phyloP scores from a whole-genome alignment of 768 basidiomycete genomes.

The Mrakia frigida region DNA sequence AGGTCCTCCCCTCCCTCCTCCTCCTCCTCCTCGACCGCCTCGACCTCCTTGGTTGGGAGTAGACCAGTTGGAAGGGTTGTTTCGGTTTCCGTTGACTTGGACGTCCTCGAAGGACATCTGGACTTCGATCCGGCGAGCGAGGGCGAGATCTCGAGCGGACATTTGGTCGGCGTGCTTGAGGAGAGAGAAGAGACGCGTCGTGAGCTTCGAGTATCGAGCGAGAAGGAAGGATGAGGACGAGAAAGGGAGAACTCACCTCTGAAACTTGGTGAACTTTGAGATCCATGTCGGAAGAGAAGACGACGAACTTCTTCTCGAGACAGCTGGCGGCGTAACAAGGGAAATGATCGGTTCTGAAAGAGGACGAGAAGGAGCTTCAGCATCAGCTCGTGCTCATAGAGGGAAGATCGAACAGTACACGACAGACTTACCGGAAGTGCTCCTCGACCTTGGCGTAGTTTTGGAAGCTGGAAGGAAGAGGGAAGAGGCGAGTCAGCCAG shows the following conservation, averaged over 20 bases:
- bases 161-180: constrained; percentile 43
- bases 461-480: constrained; percentile 55
- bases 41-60: neutral
- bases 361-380: neutral
- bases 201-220: neutral
- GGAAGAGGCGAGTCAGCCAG: constrained; percentile 12
- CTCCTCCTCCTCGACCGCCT: neutral
- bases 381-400: too few relatives aligned
- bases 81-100: constrained; percentile 6
- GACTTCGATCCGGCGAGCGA: constrained; percentile 40
- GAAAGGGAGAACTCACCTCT: constrained; percentile 44
- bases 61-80: neutral
- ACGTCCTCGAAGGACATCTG: constrained; percentile 31
- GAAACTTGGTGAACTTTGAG: constrained; percentile 87
- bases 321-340: constrained; percentile 71
- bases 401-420: neutral
- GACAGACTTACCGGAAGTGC: constrained; percentile 52
- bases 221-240: neutral
- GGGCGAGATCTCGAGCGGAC: constrained; percentile 41
- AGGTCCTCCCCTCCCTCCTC: neutral
- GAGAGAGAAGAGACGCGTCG: neutral
- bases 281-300: constrained; percentile 80
- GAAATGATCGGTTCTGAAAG: constrained; percentile 58
- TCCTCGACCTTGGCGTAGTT: constrained; percentile 71
- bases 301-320: constrained; percentile 84